Base-by-base conservation (phyloP, 257 asterid species). In the Capsicum pubescens region DNA sequence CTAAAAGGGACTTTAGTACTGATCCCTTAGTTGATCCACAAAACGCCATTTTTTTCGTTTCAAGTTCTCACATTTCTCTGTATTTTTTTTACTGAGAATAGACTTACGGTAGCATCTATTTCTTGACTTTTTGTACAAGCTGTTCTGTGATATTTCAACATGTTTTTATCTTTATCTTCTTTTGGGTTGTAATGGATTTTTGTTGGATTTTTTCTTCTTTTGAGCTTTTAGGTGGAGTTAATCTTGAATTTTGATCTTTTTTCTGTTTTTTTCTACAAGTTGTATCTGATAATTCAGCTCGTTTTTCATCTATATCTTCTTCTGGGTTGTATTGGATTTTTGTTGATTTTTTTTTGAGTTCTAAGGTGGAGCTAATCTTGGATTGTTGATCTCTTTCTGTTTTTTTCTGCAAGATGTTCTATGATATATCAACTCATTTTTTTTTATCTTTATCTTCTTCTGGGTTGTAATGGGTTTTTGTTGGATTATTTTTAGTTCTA, bases 11-110 rank as follows among this genome's bases (percentile, higher is more conserved):
- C 72, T 66, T 36, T 26, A 26, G 32, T n/a, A 66, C 35, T 66
- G 84, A 79, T 35, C 84, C 84, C 79, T 4, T 26, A 32, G 9
- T 67, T 66, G 79, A 66, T 82, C 79, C 55, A 6, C 17, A 66
- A 66, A 52, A 82, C 79, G 67, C 79, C 84, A 63, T 50, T 64
- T 81, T 52, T 44, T 60, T 39, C 42, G 3, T 39, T 39, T 4
- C 42, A 2, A 39, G 42, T 39, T 39, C 42, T 4, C 42, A 39
- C 76, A 48, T 81, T 26, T 48, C 12, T 56, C 59, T 26, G 32
- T 26, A 4, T 79, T 32, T 69, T 63, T 50, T 17, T 76, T 69
- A 5, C 21, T 50, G 59, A 50, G 11, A 21, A 66, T 32, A 60
- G 61, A 76, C 81, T 21, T 76, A 13, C 79, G 42, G 61, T 63